Evolutionary conservation across 1,284 basidiomycete species (phyloP).

Genomic region (Pascua sp.): DNA sequence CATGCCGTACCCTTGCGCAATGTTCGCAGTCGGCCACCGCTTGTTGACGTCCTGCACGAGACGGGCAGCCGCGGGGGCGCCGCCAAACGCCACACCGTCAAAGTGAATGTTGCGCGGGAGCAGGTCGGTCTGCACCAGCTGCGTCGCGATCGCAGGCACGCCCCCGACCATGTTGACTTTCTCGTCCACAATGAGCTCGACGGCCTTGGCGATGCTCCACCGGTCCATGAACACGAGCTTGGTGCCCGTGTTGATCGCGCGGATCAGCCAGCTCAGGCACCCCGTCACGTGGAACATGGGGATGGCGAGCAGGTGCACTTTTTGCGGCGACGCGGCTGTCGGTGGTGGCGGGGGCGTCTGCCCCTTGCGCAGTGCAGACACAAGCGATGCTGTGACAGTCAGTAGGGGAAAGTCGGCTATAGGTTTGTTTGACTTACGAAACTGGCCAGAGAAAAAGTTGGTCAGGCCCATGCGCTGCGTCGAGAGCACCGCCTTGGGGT

Average conservation of each 20-base stretch:
- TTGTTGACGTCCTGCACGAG: conserved; percentile 31
- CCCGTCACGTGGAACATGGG: conserved; percentile 47
- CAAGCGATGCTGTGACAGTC: too few species aligned
- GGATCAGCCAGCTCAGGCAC: conserved; percentile 39
- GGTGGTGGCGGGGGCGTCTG: conserved; percentile 10
- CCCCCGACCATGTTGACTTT: conserved; percentile 40
- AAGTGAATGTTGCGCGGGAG: conserved; percentile 26
- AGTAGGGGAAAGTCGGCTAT: too few species aligned
- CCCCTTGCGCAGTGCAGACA: background rate
- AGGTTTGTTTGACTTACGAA: too few species aligned
- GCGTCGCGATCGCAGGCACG: conserved; percentile 38
- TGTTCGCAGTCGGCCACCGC: conserved; percentile 31
- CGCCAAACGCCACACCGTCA: conserved; percentile 40
- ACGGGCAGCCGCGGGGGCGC: conserved; percentile 38
- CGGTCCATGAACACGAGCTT: conserved; percentile 37
- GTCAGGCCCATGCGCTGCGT: conserved; percentile 26
- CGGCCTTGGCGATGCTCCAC: conserved; percentile 35
- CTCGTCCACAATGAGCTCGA: conserved; percentile 32
- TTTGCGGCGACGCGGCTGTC: background rate
- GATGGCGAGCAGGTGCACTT: conserved; percentile 27
- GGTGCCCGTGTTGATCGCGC: conserved; percentile 31
- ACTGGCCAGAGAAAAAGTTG: conserved; percentile 1
- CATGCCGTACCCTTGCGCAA: conserved; percentile 40
- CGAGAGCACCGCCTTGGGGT: conserved; percentile 40
- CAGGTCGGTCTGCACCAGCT: conserved; percentile 33